Evolutionary conservation across 2,329 filamentous ascomycete species (phyloP), one percentile per base, ranked within the genome.

Genomic region (Phaeosphaeriaceae sp.): DNA sequence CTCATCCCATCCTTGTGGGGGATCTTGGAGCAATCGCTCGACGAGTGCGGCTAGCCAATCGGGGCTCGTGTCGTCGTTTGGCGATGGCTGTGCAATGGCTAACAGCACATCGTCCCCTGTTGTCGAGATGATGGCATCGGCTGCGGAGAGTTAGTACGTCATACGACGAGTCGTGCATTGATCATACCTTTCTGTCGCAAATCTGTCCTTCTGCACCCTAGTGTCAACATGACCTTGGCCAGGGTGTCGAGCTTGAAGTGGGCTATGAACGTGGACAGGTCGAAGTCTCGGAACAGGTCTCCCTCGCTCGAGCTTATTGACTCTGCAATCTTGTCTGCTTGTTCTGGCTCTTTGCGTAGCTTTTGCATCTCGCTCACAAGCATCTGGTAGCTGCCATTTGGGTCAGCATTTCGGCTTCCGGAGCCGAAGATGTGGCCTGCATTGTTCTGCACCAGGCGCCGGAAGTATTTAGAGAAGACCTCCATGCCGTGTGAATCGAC

Each of bases 401-500:
- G 91, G 65, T 92, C 86, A 65, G 88, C 86, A 56, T 88, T 86
- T 79, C 93, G 87, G 71, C 88, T 91, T 55, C 89, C 84, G 64
- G 91, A 89, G 52, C 93, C 90, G 77, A 98, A 98, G 77, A 99
- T 95, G 74, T 95, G 90, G 64, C 90, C 84, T 72, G 94, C 93
- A 88, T 97, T 97, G 81, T 90, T 90, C 80, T 91, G 91, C 75
- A 99, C 88, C 77, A 98, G 85, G 80, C 94, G 92, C 79, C 93
- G 90, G 81, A 99, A 97, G 80, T 95, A 97, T 84, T 94, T 96
- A 61, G 92, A 89, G 79, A 94, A 97, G 77, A 97, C 93, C 85
- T 99, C 96, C 94, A 99, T 99, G 77, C 94, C 94, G 93, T 97
- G 90, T 74, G 94, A 94, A 88, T 97, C 90, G 82, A 98, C 91